Conservation (phyloP, 2,329 filamentous ascomycete species). For the Hypoxylon sp. region DNA sequence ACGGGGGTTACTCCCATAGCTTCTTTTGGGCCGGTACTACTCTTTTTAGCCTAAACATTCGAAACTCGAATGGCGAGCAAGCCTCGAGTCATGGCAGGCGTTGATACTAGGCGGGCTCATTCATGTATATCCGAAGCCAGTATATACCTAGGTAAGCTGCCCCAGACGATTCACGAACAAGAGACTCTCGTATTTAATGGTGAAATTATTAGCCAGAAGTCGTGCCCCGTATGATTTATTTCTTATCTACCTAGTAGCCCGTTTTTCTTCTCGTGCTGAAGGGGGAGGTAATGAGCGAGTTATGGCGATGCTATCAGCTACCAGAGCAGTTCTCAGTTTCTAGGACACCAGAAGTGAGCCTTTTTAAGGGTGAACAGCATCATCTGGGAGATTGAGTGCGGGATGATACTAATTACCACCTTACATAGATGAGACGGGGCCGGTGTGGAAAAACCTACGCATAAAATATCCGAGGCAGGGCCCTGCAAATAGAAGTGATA, state of each 20-base stretch:
- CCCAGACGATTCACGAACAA: neutral
- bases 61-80: constrained; percentile 22
- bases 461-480: neutral
- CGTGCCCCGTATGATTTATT: constrained; percentile 26
- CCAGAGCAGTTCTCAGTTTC: constrained; percentile 23
- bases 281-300: neutral
- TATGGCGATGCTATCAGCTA: constrained; percentile 35
- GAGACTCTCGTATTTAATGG: neutral
- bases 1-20: constrained; percentile 8
- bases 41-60: constrained; percentile 40
- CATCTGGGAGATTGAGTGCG: constrained; percentile 18
- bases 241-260: constrained; percentile 32
- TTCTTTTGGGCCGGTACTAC: constrained; percentile 5
- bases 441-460: neutral
- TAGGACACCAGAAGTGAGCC: constrained; percentile 34
- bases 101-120: constrained; percentile 17
- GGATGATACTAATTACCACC: constrained; percentile 24
- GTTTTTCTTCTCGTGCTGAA: constrained; percentile 25
- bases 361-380: constrained; percentile 1
- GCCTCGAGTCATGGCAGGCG: constrained; percentile 22
- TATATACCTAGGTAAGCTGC: constrained; percentile 3
- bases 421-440: neutral
- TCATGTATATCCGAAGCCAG: constrained; percentile 5
- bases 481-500: neutral
- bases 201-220: constrained; percentile 22